Conservation (phyloP, 169 alveolate genomes). For the Eimeria necatrix region DNA sequence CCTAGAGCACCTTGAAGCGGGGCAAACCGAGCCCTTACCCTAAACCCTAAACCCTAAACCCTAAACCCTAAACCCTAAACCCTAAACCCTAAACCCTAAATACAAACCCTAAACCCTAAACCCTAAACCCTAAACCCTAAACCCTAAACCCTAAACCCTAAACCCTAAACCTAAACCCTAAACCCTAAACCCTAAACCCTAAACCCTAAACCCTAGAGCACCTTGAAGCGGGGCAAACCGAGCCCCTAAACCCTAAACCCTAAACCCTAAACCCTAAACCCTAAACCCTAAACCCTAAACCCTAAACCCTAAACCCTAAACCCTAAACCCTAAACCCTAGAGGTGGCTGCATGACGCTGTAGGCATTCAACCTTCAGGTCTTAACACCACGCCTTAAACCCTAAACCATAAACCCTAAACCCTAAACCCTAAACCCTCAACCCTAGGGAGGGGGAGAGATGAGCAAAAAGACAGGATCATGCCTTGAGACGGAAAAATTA, state of each 20-base stretch:
- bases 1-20: too few relatives aligned
- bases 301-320: not conserved
- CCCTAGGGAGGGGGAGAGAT: too few relatives aligned
- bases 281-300: not conserved
- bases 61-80: constrained; percentile 1
- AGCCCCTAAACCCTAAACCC: not conserved
- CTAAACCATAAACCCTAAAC: too few relatives aligned
- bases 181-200: not conserved
- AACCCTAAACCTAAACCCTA: not conserved
- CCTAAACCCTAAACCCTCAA: too few relatives aligned
- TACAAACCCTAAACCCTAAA: not conserved
- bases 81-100: constrained; percentile 2
- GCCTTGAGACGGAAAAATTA: too few relatives aligned
- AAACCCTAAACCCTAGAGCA: not conserved
- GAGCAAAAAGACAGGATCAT: too few relatives aligned
- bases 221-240: not conserved
- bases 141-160: not conserved
- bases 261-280: not conserved
- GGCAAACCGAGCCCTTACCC: too few relatives aligned
- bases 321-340: not conserved
- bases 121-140: not conserved
- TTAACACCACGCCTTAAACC: too few relatives aligned
- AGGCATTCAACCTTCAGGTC: too few relatives aligned
- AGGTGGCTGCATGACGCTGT: not conserved
- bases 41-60: not conserved